A percentile compares a stretch with the other conserved stretches of the same genome.
Evolutionary conservation across 805 yeast genomes (phyloP).

Genomic region (Candida nemodendra): DNA sequence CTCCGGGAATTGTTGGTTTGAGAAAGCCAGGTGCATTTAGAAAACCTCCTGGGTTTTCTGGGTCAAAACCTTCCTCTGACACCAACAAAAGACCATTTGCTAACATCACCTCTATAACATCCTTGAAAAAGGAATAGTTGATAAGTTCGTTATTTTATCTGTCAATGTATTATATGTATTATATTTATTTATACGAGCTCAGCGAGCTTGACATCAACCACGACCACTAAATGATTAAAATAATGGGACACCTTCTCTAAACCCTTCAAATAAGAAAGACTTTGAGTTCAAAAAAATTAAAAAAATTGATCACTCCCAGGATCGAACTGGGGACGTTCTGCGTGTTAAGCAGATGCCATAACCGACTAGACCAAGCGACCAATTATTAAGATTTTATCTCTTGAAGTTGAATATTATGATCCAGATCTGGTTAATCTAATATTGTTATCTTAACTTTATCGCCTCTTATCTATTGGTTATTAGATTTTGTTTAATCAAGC

Average conservation of each 20-base stretch:
- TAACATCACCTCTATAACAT: constrained; percentile 12
- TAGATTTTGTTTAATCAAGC: neutral
- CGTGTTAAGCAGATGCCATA: constrained; percentile 99
- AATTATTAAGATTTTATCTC: constrained; percentile 15
- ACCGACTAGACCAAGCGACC: constrained; percentile 99
- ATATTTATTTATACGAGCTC: constrained; percentile 1
- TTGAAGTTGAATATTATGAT: constrained; percentile 1
- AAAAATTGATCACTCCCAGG: constrained; percentile 96
- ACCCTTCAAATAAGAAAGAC: too few relatives aligned
- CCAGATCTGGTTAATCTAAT: too few relatives aligned
- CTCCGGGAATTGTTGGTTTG: constrained; percentile 19
- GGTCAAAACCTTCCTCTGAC: constrained; percentile 1
- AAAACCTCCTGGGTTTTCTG: constrained; percentile 27
- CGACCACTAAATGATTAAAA: too few relatives aligned
- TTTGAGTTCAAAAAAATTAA: constrained; percentile 33
- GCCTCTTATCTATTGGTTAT: constrained; percentile 1
- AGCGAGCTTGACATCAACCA: too few relatives aligned
- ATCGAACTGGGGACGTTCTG: constrained; percentile 99
- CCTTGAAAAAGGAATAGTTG: constrained; percentile 4
- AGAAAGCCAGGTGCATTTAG: constrained; percentile 35
- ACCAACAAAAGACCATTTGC: constrained; percentile 18
- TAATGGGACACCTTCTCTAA: too few relatives aligned
- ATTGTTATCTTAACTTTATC: too few relatives aligned
- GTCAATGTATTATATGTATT: neutral
- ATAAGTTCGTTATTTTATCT: neutral